Evolutionary conservation across 495 filamentous ascomycete genomes (phyloP).

Genomic region (Penicillium atrosanguineum): DNA sequence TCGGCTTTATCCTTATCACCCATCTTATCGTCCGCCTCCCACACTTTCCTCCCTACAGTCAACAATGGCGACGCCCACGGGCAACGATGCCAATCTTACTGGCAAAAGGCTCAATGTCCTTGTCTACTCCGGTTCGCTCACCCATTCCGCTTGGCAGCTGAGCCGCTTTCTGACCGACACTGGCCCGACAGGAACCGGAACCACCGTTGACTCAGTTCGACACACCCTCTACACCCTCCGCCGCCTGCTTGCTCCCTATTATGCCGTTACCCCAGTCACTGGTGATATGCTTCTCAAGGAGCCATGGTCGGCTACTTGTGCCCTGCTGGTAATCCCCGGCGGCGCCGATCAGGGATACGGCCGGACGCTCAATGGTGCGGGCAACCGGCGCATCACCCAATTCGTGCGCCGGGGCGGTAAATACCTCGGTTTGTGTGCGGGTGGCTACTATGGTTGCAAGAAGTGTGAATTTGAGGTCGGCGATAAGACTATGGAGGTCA

Average conservation of each 20-base stretch:
- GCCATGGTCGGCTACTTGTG: constrained; percentile 85
- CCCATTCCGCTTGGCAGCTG: constrained; percentile 15
- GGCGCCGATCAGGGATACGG: constrained; percentile 96
- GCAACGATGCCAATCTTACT: constrained; percentile 48
- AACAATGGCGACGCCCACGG: constrained; percentile 32
- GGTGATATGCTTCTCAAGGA: constrained; percentile 80
- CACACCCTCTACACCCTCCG: constrained; percentile 88
- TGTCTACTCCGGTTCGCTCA: constrained; percentile 72
- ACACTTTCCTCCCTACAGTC: constrained; percentile 13
- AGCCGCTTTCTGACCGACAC: constrained; percentile 29
- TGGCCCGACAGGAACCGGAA: constrained; percentile 66
- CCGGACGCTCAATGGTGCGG: constrained; percentile 78
- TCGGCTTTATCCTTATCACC: constrained; percentile 4
- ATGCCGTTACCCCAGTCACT: constrained; percentile 85
- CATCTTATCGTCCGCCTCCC: constrained; percentile 26
- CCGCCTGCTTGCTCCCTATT: constrained; percentile 85
- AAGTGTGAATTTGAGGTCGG: constrained; percentile 91
- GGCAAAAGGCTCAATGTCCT: constrained; percentile 76
- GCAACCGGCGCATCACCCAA: constrained; percentile 77
- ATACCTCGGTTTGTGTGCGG: constrained; percentile 91
- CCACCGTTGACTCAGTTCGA: constrained; percentile 81
- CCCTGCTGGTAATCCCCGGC: constrained; percentile 87
- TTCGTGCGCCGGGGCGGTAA: constrained; percentile 82
- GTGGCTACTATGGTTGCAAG: constrained; percentile 83
- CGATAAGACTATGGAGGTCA: constrained; percentile 74